These are phyloP conservation scores for Russula sp. DNA, from an alignment of 768 basidiomycete species.

Conservation along the genomic window DNA sequence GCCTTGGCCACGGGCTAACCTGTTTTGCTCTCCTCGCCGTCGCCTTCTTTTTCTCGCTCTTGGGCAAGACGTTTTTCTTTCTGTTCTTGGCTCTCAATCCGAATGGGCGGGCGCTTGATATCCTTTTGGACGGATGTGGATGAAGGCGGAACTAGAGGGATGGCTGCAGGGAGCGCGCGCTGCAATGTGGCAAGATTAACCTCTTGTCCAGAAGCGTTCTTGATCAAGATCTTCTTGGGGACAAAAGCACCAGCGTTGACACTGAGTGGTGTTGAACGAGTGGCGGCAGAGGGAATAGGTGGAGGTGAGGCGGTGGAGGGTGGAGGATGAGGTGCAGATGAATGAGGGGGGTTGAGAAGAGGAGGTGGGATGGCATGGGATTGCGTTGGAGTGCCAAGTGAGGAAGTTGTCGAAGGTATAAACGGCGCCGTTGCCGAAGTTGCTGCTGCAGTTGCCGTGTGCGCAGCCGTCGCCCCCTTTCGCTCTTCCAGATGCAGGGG, in stretches of 20 bases:
- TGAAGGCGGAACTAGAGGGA: constrained; percentile 32
- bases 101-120: constrained; percentile 35
- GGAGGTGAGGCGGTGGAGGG: constrained; percentile 57
- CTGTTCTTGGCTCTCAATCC: constrained; percentile 60
- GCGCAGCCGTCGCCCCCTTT: background rate
- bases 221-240: constrained; percentile 39
- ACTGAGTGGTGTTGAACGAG: constrained; percentile 41
- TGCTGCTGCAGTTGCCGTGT: background rate
- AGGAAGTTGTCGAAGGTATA: background rate
- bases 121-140: constrained; percentile 17
- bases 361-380: constrained; percentile 49
- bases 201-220: constrained; percentile 46
- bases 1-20: constrained; percentile 26
- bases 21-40: constrained; percentile 38
- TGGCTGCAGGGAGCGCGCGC: constrained; percentile 39
- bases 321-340: constrained; percentile 41
- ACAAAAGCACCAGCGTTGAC: constrained; percentile 63
- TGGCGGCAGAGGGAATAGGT: constrained; percentile 55
- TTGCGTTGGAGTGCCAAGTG: constrained; percentile 53
- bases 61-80: constrained; percentile 44
- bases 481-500: background rate
- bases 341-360: constrained; percentile 38
- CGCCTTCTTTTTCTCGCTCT: constrained; percentile 44
- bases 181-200: constrained; percentile 52
- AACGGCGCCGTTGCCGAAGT: background rate